These are phyloP conservation scores for Panus rudis DNA, from an alignment of 768 basidiomycete genomes.

Conservation along the genomic window DNA sequence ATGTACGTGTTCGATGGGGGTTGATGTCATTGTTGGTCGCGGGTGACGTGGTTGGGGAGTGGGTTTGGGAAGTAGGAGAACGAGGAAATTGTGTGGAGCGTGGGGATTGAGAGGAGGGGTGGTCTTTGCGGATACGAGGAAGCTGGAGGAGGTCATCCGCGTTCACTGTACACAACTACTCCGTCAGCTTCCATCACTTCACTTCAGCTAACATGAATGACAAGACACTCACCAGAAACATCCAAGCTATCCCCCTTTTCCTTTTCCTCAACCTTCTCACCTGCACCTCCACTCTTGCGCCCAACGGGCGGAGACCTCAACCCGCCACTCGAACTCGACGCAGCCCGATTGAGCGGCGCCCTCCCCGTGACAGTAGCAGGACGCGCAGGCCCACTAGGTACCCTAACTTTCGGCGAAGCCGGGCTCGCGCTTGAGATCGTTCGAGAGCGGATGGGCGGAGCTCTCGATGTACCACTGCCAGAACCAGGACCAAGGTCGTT, in stretches of 20 bases:
- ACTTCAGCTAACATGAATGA: neutral
- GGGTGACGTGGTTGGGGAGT: too few species aligned
- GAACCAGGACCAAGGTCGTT: too few species aligned
- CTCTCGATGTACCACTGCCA: too few species aligned
- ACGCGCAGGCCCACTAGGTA: neutral
- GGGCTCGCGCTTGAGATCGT: slow-evolving; percentile 6
- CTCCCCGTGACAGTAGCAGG: neutral
- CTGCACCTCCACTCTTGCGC: neutral
- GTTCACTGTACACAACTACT: neutral
- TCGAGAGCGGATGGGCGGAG: neutral
- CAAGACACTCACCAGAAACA: neutral
- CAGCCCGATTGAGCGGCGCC: neutral
- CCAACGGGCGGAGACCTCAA: too few species aligned
- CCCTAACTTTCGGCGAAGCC: neutral
- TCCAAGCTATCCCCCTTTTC: neutral
- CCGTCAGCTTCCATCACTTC: neutral
- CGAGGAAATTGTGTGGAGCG: slow-evolving; percentile 6
- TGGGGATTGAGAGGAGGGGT: slow-evolving; percentile 7
- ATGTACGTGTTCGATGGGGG: slow-evolving; percentile 9
- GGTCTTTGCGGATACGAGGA: neutral
- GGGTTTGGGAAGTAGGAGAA: neutral
- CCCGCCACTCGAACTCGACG: too few species aligned
- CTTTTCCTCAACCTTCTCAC: neutral
- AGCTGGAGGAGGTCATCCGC: slow-evolving; percentile 2
- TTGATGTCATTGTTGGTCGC: too few species aligned